Evolutionary conservation across 2,329 filamentous ascomycete species (phyloP), one percentile per base, ranked within the genome.

Genomic region (Fusarium cyanostomum): DNA sequence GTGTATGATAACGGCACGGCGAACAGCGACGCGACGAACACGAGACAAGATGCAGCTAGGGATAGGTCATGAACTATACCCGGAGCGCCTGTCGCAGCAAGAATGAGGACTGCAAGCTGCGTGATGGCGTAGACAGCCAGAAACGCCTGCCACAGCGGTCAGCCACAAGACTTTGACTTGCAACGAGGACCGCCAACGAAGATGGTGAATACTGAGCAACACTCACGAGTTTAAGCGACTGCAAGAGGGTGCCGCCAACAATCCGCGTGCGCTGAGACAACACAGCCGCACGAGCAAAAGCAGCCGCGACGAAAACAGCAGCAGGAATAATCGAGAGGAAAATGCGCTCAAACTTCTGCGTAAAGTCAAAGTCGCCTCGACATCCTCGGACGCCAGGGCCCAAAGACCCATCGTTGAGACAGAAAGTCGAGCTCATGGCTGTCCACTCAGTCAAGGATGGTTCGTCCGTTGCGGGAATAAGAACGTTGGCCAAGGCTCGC

Each of bases 321-420:
- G 77, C 69, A 0, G 82, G 82, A 3, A 80, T 67, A 8, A 82
- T 73, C 2, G 76, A 75, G n/a, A 84, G 74, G 45, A 83, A 75
- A 5, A 82, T 72, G 16, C 78, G 73, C 66, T 84, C 81, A 51
- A 85, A 84, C 26, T 74, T 75, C 45, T 83, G 70, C 1, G 82
- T 84, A 54, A 84, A 83, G 65, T 84, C 82, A 52, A 84, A 84
- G 55, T 81, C 77, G 46, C 72, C 76, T 9, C 81, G 78, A 52
- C 81, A 84, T 18, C 79, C 80, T 9, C 62, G 62, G n/a, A 84
- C 79, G 7, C 69, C 63, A 0, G 82, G 81, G 4, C 82, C 81
- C 16, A 82, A 74, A 18, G 74, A 66, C 37, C 68, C 66, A 56
- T 81, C 80, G 64, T 75, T 75, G 43, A 69, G 59, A 43, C 78